Conservation (phyloP, 2,329 filamentous ascomycete species). For the Scedosporium boydii region DNA sequence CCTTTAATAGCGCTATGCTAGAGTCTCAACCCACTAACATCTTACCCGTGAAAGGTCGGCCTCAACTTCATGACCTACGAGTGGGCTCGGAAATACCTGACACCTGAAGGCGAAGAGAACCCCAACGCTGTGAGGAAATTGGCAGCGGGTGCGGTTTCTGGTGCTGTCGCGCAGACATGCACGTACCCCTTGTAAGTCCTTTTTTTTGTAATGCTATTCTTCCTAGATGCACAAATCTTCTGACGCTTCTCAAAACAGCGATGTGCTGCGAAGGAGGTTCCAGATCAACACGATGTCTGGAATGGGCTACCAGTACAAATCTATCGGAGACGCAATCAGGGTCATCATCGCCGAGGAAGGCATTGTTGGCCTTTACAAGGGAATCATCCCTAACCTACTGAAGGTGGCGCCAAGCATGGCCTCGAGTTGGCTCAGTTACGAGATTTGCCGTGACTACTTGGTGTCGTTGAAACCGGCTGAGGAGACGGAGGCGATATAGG, state of each 20-base stretch:
- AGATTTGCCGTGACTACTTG: slow-evolving; percentile 82
- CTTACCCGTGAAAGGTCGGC: slow-evolving; percentile 52
- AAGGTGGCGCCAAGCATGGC: slow-evolving; percentile 99
- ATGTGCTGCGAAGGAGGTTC: slow-evolving; percentile 86
- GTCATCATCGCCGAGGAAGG: slow-evolving; percentile 82
- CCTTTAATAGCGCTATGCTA: neutral
- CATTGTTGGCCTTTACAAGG: slow-evolving; percentile 81
- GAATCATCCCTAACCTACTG: slow-evolving; percentile 86
- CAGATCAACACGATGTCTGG: slow-evolving; percentile 99
- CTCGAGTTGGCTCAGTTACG: slow-evolving; percentile 95
- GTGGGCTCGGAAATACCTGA: slow-evolving; percentile 72
- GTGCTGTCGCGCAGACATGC: slow-evolving; percentile 91
- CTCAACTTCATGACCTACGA: slow-evolving; percentile 99
- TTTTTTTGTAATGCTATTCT: neutral
- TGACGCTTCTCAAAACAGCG: slow-evolving; percentile 39
- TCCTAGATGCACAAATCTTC: slow-evolving; percentile 11
- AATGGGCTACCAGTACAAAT: slow-evolving; percentile 93
- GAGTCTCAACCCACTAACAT: neutral
- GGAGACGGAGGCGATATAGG: slow-evolving; percentile 12
- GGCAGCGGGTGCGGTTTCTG: slow-evolving; percentile 84
- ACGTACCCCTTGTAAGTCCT: slow-evolving; percentile 87
- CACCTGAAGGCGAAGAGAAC: slow-evolving; percentile 77
- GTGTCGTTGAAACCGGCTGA: slow-evolving; percentile 46
- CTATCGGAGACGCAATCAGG: slow-evolving; percentile 70
- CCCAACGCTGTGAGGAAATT: slow-evolving; percentile 74